Conservation (phyloP, 2,329 filamentous ascomycete genomes). For the Colletotrichum scovillei region DNA sequence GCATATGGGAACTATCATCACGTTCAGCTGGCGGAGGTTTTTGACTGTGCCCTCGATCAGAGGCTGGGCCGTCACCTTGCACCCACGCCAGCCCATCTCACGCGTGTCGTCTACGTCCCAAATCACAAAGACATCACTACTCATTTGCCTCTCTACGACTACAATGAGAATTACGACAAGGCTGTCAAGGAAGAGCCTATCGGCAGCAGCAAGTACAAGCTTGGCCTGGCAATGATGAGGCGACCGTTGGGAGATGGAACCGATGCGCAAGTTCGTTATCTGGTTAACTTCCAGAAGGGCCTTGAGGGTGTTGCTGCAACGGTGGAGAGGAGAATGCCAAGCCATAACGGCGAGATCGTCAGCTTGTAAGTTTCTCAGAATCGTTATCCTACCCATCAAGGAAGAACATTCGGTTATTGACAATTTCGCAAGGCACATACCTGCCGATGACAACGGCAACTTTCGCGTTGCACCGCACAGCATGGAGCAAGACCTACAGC, state of each 20-base stretch:
- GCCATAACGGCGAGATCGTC: slow-evolving; percentile 4
- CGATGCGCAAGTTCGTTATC: slow-evolving; percentile 28
- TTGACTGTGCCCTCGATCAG: neutral
- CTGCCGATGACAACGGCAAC: neutral
- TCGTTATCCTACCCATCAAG: neutral
- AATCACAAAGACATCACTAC: slow-evolving; percentile 11
- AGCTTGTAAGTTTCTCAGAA: neutral
- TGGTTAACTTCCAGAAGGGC: slow-evolving; percentile 11
- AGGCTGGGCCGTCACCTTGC: slow-evolving; percentile 17
- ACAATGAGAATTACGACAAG: slow-evolving; percentile 16
- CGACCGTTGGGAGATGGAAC: slow-evolving; percentile 34
- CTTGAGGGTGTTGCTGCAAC: neutral
- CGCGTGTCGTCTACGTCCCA: slow-evolving; percentile 33
- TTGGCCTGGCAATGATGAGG: slow-evolving; percentile 31
- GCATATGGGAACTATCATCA: neutral
- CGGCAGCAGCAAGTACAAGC: slow-evolving; percentile 32
- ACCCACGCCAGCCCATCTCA: slow-evolving; percentile 24
- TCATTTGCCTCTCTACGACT: slow-evolving; percentile 36
- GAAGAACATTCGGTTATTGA: neutral
- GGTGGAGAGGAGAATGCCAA: neutral
- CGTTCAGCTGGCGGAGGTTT: neutral
- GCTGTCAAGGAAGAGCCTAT: slow-evolving; percentile 16
- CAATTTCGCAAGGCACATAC: neutral
- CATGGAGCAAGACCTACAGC: no score
- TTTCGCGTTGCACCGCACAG: slow-evolving; percentile 12